Conservation (phyloP, 805 yeast genomes). For the Wickerhamiella brachini region DNA sequence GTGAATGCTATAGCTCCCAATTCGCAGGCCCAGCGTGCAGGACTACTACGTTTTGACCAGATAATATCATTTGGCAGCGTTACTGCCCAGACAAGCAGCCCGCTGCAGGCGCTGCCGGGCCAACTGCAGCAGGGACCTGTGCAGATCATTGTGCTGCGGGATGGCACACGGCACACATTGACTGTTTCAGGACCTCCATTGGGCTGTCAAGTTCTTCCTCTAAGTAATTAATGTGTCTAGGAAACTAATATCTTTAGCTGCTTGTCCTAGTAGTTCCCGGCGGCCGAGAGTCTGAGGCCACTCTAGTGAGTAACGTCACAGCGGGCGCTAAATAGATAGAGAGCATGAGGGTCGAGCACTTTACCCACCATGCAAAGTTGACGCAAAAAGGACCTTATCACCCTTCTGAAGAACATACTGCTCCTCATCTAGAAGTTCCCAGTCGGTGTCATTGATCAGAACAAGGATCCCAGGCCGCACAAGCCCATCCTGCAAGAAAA, state of each 20-base stretch:
- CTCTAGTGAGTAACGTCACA: no score
- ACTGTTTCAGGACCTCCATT: conserved; percentile 5
- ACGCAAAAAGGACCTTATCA: conserved; percentile 75
- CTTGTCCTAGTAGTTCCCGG: no score
- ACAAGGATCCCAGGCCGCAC: conserved; percentile 89
- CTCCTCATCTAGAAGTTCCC: conserved; percentile 90
- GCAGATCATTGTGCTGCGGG: not conserved
- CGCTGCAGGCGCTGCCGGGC: conserved; percentile 23
- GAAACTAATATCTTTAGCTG: no score
- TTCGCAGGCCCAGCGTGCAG: conserved; percentile 48
- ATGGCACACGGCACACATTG: conserved; percentile 3
- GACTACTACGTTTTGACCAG: conserved; percentile 41
- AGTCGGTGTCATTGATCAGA: conserved; percentile 83
- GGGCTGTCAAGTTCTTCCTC: conserved; percentile 12
- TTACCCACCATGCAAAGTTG: conserved; percentile 90
- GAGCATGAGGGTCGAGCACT: no score
- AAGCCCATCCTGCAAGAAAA: conserved; percentile 68
- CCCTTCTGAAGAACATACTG: conserved; percentile 61
- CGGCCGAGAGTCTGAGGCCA: no score
- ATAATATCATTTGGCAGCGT: conserved; percentile 41
- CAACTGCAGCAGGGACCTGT: conserved; percentile 3
- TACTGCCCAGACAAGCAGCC: conserved; percentile 42
- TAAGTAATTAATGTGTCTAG: not conserved
- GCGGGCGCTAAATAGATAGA: no score
- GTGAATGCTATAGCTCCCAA: conserved; percentile 35